Base-by-base conservation (phyloP, 441 rosid genomes). In the Croton setiger region DNA sequence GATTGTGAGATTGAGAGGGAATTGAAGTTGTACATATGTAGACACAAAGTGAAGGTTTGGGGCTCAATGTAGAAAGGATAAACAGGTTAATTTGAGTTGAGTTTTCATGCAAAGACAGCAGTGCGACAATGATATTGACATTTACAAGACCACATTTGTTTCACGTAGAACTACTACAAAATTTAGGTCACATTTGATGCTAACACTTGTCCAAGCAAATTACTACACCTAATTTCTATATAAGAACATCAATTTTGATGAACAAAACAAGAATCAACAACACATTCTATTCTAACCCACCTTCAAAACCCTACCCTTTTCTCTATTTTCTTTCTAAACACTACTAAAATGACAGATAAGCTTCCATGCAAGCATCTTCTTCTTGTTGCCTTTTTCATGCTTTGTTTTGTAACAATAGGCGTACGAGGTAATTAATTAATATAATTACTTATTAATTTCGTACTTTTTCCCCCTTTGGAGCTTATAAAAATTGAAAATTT, bases 51-150 rank as follows among this genome's bases (percentile, higher is more conserved):
- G 41, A 18, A 23, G 53, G 20, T 49, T 7, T 49, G n/a, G 7
- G 20, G 20, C 5, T 18, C 15, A 15, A 18, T 49, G 13, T 44
- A 9, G 48, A 27, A 27, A 27, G 31, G 2, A 27, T 1, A 27
- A 27, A 27, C 1, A 27, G 2, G 31, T 27, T 27, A 27, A 27
- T 27, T 27, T 27, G 31, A 27, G 31, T n/a, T n/a, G 31, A 27
- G 31, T 37, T 70, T 72, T 75, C 78, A 76, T 77, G 78, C 71
- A 60, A 39, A 67, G 83, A 82, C 84, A 74, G 66, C 60, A 36
- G 71, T 12, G 80, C 76, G 81, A 81, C 88, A 85, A 47, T 63
- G 91, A 87, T 72, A 72, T 57, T 27, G 86, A 85, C 87, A 64
- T 75, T 68, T 63, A 68, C 61, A 39, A 75, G 70, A 56, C 80